Conservation (phyloP, 139 green algal species). For the Tetradesmus obliquus region DNA sequence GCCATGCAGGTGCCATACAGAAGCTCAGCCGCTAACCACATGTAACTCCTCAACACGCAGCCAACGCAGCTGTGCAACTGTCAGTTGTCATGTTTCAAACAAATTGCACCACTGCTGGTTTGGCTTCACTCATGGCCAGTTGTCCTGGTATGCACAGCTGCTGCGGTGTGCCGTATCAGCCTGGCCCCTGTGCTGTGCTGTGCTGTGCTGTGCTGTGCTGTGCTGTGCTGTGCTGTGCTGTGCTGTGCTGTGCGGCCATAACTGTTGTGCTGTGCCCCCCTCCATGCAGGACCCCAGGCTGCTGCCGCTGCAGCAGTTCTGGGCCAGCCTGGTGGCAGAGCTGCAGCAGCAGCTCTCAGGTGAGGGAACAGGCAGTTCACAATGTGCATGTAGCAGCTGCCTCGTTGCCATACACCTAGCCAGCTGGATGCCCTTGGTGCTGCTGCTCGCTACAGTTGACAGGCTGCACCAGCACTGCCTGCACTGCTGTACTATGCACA, state of each 20-base stretch:
- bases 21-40: background rate
- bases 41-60: background rate
- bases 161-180: too few relatives aligned
- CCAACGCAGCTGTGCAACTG: too few relatives aligned
- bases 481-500: background rate
- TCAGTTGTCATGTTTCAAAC: too few relatives aligned
- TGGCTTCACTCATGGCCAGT: too few relatives aligned
- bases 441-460: too few relatives aligned
- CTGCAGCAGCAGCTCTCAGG: constrained; percentile 45
- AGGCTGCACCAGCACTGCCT: background rate
- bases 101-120: too few relatives aligned
- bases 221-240: background rate
- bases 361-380: background rate
- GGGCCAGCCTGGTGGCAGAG: background rate
- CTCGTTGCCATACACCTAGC: background rate
- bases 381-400: background rate
- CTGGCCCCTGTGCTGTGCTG: too few relatives aligned
- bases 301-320: constrained; percentile 22
- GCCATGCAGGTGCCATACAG: background rate
- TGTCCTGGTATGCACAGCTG: too few relatives aligned
- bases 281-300: constrained; percentile 11
- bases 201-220: too few relatives aligned
- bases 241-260: background rate
- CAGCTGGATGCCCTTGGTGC: too few relatives aligned
- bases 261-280: background rate